A percentile compares a stretch with the other conserved stretches of the same genome.
phyloP scores from a whole-genome alignment of 805 yeast species.

The Pichia scutulata region DNA sequence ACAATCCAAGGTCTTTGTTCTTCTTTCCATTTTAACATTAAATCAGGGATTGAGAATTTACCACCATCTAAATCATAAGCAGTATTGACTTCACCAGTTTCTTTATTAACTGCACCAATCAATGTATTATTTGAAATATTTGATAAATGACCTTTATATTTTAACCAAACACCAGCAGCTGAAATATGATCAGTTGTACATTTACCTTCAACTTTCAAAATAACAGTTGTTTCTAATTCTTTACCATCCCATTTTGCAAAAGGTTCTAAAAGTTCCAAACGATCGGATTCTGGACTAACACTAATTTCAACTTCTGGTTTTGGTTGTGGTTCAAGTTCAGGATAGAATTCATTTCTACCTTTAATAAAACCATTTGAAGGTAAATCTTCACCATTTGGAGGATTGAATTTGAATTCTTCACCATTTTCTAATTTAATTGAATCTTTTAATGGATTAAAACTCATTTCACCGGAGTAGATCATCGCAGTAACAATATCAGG shows the following conservation, averaged over 20 bases:
- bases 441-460: slow-evolving; percentile 93
- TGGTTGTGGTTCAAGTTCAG: slow-evolving; percentile 48
- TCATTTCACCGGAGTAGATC: slow-evolving; percentile 92
- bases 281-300: slow-evolving; percentile 79
- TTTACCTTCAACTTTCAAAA: slow-evolving; percentile 92
- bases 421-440: slow-evolving; percentile 83
- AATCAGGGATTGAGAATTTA: slow-evolving; percentile 79
- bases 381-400: slow-evolving; percentile 86
- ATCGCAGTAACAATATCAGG: slow-evolving; percentile 95
- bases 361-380: slow-evolving; percentile 86
- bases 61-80: slow-evolving; percentile 83
- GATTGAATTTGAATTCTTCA: slow-evolving; percentile 78
- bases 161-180: slow-evolving; percentile 98
- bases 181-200: slow-evolving; percentile 98
- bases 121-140: slow-evolving; percentile 92
- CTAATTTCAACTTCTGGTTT: slow-evolving; percentile 41
- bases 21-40: slow-evolving; percentile 92
- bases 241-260: slow-evolving; percentile 80
- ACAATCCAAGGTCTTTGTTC: slow-evolving; percentile 86
- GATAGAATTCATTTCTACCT: slow-evolving; percentile 59
- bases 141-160: slow-evolving; percentile 95
- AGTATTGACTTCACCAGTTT: slow-evolving; percentile 90
- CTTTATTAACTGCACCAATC: slow-evolving; percentile 95
- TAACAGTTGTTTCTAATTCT: slow-evolving; percentile 68
- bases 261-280: slow-evolving; percentile 87